Evolutionary conservation across 352 stramenopile species (phyloP), one percentile per base, ranked within the genome.

Genomic region (Phytophthora colocasiae): DNA sequence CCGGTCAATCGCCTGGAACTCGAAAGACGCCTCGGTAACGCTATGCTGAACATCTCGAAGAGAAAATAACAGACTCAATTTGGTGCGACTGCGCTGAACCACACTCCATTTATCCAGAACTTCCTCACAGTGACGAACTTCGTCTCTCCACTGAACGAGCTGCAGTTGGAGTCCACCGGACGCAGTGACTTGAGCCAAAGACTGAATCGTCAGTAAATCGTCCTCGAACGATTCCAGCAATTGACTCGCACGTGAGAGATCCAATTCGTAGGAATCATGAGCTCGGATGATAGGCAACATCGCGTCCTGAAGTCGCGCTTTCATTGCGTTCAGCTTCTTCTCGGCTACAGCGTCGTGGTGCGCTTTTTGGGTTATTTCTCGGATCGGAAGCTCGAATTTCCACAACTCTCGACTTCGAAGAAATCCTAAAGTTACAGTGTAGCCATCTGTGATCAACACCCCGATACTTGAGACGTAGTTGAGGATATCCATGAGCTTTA

Each of bases 1-100:
- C 5, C 84, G 82, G 45, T 87, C 79, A 10, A 91, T 54, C 2
- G 73, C 67, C 53, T 89, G 78, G 31, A 90, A 92, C 44, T 89
- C 80, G 34, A 81, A 83, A 1, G 72, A 77, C 0, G 82, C 78
- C 17, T 88, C 74, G 9, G 57, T 66, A 1, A 90, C 80, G 55
- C 73, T 83, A 51, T 89, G 69, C 32, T 90, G 82, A 2, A 91
- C 76, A 51, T 91, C 79, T 17, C 60, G 68, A 17, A 89, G 66
- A 3, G 60, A 53, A 41, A 91, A 92, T 10, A 91, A 55, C 1
- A 67, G 60, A 17, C 56, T 64, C 22, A 92, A 62, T 14, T 77
- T 75, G 5, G 77, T 78, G 70, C 80, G 89, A 39, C 85, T 79
- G 10, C 39, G 38, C 68, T 92, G 84, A 11, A 85, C 73, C 1